Percentiles rank a stretch among this genome's conserved stretches.
phyloP scores from a whole-genome alignment of 208 protist genomes.

The Strigomonas culicis region DNA sequence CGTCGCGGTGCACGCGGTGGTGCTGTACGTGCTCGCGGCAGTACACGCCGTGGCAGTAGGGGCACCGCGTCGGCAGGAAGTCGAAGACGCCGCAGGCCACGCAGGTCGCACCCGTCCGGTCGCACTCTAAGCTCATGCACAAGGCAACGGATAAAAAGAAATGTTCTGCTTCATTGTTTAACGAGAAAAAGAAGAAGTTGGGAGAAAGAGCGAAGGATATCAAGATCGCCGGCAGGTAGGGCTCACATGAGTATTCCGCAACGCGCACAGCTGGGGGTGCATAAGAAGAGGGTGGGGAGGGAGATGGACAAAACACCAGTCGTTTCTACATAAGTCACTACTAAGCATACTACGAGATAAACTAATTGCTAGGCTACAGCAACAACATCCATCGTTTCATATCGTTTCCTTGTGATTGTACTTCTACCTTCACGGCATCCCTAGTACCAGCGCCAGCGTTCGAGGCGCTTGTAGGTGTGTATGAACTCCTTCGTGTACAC shows the following conservation, averaged over 20 bases:
- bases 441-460: slow-evolving; percentile 91
- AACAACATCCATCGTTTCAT: background rate
- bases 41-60: slow-evolving; percentile 40
- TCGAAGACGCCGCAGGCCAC: slow-evolving; percentile 68
- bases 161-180: background rate
- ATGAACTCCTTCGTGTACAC: slow-evolving; percentile 92
- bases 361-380: slow-evolving; percentile 4
- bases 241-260: no score
- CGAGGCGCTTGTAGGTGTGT: slow-evolving; percentile 84
- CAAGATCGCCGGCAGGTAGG: no score
- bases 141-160: background rate
- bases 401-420: background rate
- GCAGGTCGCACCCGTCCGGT: slow-evolving; percentile 43
- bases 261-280: no score
- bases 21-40: slow-evolving; percentile 46
- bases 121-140: slow-evolving; percentile 62
- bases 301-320: no score
- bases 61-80: slow-evolving; percentile 60
- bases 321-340: background rate
- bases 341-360: slow-evolving; percentile 2
- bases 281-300: no score
- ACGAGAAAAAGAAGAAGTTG: background rate
- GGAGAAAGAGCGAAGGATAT: slow-evolving; percentile 2
- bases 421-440: background rate
- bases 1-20: slow-evolving; percentile 26